phyloP scores from a whole-genome alignment of 805 yeast genomes.

The Sugiyamaella marilandica region DNA sequence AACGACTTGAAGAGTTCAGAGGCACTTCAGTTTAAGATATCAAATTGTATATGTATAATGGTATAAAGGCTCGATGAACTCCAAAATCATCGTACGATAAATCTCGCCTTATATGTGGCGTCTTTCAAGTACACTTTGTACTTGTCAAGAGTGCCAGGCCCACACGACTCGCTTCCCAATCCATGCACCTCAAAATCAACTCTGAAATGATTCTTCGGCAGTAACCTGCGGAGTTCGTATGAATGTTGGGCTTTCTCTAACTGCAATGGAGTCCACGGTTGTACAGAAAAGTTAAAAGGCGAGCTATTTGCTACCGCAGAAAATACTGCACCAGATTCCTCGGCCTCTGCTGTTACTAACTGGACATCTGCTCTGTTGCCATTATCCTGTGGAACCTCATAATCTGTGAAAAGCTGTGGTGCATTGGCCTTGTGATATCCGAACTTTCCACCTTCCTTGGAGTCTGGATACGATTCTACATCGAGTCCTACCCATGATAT shows the following conservation, averaged over 20 bases:
- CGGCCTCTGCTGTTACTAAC: slow-evolving; percentile 23
- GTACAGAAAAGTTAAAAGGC: slow-evolving; percentile 15
- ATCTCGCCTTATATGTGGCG: background rate
- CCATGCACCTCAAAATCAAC: slow-evolving; percentile 28
- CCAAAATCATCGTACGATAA: background rate
- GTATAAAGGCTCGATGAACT: background rate
- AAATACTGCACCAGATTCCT: background rate
- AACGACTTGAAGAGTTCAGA: no score
- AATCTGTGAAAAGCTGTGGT: slow-evolving; percentile 24
- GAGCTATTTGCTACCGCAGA: background rate
- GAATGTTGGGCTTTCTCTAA: slow-evolving; percentile 27
- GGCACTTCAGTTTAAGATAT: no score
- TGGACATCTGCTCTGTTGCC: slow-evolving; percentile 35
- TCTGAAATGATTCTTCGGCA: slow-evolving; percentile 20
- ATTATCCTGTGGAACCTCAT: slow-evolving; percentile 37
- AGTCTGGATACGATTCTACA: slow-evolving; percentile 35
- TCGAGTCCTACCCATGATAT: slow-evolving; percentile 36
- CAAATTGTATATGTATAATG: background rate
- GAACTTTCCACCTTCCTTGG: slow-evolving; percentile 27
- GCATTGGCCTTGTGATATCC: slow-evolving; percentile 25
- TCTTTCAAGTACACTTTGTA: slow-evolving; percentile 12
- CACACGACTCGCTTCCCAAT: slow-evolving; percentile 30
- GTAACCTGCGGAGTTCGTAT: slow-evolving; percentile 18
- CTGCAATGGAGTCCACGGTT: slow-evolving; percentile 18
- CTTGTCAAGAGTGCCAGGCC: slow-evolving; percentile 25